A percentile compares a stretch with the other conserved stretches of the same genome.
Conservation (phyloP, 768 basidiomycete genomes). For the Amyloporia xantha region DNA sequence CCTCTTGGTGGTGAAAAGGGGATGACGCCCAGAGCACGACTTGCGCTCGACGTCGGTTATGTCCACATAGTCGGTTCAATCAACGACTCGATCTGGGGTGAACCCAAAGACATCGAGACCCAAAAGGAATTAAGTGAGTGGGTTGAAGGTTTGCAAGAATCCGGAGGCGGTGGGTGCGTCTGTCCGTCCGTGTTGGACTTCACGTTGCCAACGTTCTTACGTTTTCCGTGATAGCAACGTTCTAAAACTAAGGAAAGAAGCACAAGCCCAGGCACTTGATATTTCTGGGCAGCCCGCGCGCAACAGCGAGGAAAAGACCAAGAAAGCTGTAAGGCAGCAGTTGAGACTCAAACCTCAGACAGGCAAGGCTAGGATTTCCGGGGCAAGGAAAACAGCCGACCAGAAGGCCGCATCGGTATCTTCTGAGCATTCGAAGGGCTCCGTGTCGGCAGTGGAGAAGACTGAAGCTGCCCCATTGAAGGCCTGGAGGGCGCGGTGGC, state of each 20-base stretch:
- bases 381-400: not conserved
- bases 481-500: not conserved
- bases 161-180: conserved; percentile 58
- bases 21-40: conserved; percentile 32
- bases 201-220: conserved; percentile 2
- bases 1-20: conserved; percentile 35
- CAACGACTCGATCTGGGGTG: conserved; percentile 43
- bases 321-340: too few species aligned
- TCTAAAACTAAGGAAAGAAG: conserved; percentile 39
- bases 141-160: conserved; percentile 47
- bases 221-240: conserved; percentile 28
- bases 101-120: conserved; percentile 40
- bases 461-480: not conserved
- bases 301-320: not conserved
- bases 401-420: too few species aligned
- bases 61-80: conserved; percentile 38
- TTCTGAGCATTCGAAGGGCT: too few species aligned
- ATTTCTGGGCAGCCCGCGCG: not conserved
- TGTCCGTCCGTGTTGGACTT: not conserved
- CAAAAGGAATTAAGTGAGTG: conserved; percentile 38
- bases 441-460: not conserved
- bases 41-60: conserved; percentile 49
- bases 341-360: too few species aligned
- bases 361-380: not conserved
- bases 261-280: conserved; percentile 21